Conservation (phyloP, 2,329 filamentous ascomycete genomes). For the Exophiala spinifera region DNA sequence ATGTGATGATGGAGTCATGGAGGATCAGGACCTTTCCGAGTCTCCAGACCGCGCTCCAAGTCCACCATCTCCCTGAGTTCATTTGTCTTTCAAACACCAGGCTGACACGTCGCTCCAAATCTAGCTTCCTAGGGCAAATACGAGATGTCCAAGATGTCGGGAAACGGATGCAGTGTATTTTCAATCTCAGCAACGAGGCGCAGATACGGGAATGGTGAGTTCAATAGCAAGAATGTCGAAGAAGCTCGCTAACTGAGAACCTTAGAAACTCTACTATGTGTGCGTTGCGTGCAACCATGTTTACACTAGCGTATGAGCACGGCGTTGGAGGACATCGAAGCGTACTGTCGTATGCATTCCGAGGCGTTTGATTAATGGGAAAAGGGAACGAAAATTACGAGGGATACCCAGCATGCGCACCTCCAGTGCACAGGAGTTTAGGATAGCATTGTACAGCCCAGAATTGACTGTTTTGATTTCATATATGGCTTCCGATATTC, state of each 20-base stretch:
- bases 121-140: constrained; percentile 87
- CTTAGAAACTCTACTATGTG: constrained; percentile 85
- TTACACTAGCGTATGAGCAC: constrained; percentile 46
- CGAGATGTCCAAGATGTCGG: constrained; percentile 77
- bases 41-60: constrained; percentile 2
- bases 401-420: not conserved
- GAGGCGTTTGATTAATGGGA: constrained; percentile 2
- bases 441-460: not conserved
- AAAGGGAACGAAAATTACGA: not conserved
- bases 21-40: constrained; percentile 23
- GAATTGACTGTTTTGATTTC: not conserved
- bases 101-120: constrained; percentile 33
- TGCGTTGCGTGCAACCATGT: constrained; percentile 93
- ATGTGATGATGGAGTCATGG: constrained; percentile 48
- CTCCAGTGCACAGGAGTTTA: not conserved
- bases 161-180: constrained; percentile 95
- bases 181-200: constrained; percentile 95
- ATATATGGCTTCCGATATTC: not conserved
- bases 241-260: constrained; percentile 12
- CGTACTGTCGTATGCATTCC: constrained; percentile 3
- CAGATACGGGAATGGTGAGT: constrained; percentile 96
- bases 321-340: constrained; percentile 9
- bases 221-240: not conserved
- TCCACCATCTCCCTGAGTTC: constrained; percentile 4
- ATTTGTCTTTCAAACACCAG: constrained; percentile 34